phyloP scores from a whole-genome alignment of 2,329 filamentous ascomycete genomes.

The Diaporthe aspalathi region DNA sequence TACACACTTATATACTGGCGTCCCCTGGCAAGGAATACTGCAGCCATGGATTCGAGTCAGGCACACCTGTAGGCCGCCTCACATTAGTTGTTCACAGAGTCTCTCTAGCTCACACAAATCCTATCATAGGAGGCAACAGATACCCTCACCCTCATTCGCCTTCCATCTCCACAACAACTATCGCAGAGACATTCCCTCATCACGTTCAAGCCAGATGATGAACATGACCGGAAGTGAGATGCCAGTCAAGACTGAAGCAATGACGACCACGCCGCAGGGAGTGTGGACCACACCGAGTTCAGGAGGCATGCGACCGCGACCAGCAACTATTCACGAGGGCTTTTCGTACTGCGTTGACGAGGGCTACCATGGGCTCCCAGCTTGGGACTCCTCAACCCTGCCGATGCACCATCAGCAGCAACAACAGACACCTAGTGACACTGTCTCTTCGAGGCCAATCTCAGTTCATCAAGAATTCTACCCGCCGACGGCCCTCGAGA shows the following conservation, averaged over 20 bases:
- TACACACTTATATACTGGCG: conserved; percentile 48
- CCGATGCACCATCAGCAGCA: conserved; percentile 55
- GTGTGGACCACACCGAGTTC: conserved; percentile 68
- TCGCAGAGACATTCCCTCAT: conserved; percentile 55
- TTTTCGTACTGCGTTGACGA: conserved; percentile 70
- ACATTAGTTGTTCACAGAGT: conserved; percentile 43
- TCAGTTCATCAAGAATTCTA: conserved; percentile 70
- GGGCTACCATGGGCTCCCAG: conserved; percentile 62
- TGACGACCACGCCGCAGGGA: conserved; percentile 55
- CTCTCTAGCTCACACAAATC: conserved; percentile 52
- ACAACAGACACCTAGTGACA: conserved; percentile 58
- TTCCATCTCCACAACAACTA: conserved; percentile 60
- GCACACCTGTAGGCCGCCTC: conserved; percentile 62
- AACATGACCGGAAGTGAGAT: conserved; percentile 65
- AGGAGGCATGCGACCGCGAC: conserved; percentile 62
- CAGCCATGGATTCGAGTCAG: conserved; percentile 64
- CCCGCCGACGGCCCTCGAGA: conserved; percentile 60
- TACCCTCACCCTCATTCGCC: conserved; percentile 61
- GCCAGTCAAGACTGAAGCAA: conserved; percentile 59
- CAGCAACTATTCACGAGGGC: conserved; percentile 70
- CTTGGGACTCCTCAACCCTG: conserved; percentile 68
- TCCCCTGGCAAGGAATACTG: conserved; percentile 47
- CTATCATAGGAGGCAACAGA: conserved; percentile 57
- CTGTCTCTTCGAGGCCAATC: conserved; percentile 63
- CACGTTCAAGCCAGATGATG: conserved; percentile 56